A percentile compares a stretch with the other conserved stretches of the same genome.
These are phyloP conservation scores for Ilex paraguariensis DNA, from an alignment of 305 asterid genomes.

Conservation along the genomic window DNA sequence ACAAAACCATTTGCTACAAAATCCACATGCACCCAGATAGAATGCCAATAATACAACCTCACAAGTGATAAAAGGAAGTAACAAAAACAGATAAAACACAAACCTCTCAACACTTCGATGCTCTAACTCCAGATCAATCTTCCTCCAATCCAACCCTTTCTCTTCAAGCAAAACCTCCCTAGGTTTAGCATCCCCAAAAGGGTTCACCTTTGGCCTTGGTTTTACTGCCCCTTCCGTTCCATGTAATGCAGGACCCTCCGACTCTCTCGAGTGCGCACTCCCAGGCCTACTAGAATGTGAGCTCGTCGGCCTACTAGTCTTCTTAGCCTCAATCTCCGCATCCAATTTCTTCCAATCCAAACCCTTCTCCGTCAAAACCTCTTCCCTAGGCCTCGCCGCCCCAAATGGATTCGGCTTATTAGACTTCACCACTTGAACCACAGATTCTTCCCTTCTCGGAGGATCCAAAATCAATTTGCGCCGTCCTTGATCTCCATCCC, in stretches of 20 bases:
- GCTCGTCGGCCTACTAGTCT: constrained; percentile 67
- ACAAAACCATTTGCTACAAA: too few relatives aligned
- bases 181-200: constrained; percentile 95
- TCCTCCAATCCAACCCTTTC: constrained; percentile 94
- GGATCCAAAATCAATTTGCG: constrained; percentile 37
- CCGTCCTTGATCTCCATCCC: constrained; percentile 34
- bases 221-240: constrained; percentile 40
- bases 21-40: too few relatives aligned
- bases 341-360: constrained; percentile 95
- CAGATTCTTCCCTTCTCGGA: constrained; percentile 30
- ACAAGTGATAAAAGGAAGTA: constrained; percentile 1
- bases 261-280: constrained; percentile 36
- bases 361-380: constrained; percentile 92
- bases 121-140: constrained; percentile 86
- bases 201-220: constrained; percentile 76
- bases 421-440: constrained; percentile 36
- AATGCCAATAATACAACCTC: neutral
- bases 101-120: constrained; percentile 76
- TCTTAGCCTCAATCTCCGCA: constrained; percentile 64
- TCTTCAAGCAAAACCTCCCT: constrained; percentile 91
- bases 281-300: constrained; percentile 84
- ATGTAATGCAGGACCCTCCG: constrained; percentile 28
- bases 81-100: constrained; percentile 8
- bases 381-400: constrained; percentile 96
- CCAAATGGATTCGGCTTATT: constrained; percentile 91